Evolutionary conservation across 1,284 basidiomycete genomes (phyloP), one percentile per base, ranked within the genome.

Genomic region (Ganoderma lucidum): DNA sequence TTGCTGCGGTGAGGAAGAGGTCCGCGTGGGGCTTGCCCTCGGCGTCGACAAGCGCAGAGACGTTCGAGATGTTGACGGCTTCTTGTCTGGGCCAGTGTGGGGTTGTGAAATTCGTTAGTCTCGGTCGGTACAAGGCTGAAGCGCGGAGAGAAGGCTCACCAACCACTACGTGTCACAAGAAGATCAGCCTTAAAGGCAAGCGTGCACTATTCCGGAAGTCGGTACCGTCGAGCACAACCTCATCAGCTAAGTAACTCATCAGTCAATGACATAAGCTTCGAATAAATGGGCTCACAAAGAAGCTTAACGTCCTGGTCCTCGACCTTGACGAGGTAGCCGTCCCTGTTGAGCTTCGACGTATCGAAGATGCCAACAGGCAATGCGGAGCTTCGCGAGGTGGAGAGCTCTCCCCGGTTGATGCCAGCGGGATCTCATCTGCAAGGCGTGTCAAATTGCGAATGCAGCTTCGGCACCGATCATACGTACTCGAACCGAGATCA

Each of bases 11-110:
- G 80, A 99, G 88, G 90, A 99, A 99, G 75, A 99, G 82, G 84
- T 99, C 99, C 73, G 97, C 96, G 85, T 98, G 93, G 41, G 96
- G 92, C 83, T 98, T 98, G 76, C 97, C 97, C 71, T 99, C 98
- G 14, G 90, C 83, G 77, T 99, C 97, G 70, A 96, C 88, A 66
- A 99, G 87, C 37, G 92, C 91, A 66, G 91, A 88, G 71, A 99
- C 95, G 80, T 99, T 99, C 55, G 95, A 96, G 80, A 99, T 95
- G 82, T 99, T 99, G 82, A 99, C 93, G 4, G 97, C 95, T 80
- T 98, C 97, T 14, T 95, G 96, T 55, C 90, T n/a, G n/a, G n/a
- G n/a, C n/a, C n/a, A n/a, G n/a, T 90, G 72, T 63, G 42, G 32
- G 64, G 32, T 51, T n/a, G n/a, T 63, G n/a, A 17, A 8, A 37